Conservation (phyloP, 2,329 filamentous ascomycete species). For the Penicillium sp. region DNA sequence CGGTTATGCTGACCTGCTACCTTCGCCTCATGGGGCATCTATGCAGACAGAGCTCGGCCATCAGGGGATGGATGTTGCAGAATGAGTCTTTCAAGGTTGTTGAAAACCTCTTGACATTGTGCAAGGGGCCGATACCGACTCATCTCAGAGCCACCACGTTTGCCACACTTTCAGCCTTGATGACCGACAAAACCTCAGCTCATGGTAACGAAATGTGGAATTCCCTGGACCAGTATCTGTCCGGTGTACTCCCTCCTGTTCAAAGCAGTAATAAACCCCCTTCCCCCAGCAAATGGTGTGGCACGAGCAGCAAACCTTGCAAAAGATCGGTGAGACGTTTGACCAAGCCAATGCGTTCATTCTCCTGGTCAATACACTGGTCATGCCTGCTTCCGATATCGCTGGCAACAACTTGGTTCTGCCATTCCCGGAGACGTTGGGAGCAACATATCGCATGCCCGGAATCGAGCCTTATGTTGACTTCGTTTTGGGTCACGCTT, state of each 20-base stretch:
- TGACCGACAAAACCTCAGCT: constrained; percentile 65
- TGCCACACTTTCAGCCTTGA: constrained; percentile 66
- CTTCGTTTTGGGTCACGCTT: constrained; percentile 75
- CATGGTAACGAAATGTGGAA: constrained; percentile 73
- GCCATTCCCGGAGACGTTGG: constrained; percentile 81
- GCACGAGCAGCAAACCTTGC: constrained; percentile 60
- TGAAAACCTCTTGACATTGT: constrained; percentile 70
- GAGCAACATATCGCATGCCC: constrained; percentile 68
- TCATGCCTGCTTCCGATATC: constrained; percentile 52
- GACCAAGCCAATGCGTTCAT: constrained; percentile 84
- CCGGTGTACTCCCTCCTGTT: constrained; percentile 47
- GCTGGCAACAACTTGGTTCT: constrained; percentile 64
- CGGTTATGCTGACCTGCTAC: constrained; percentile 96
- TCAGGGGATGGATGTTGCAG: constrained; percentile 68
- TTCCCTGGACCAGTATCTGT: constrained; percentile 73
- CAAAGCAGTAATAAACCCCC: constrained; percentile 32
- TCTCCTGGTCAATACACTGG: constrained; percentile 65
- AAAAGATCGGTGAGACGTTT: constrained; percentile 69
- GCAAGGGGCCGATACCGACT: constrained; percentile 68
- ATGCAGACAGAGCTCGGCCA: constrained; percentile 64
- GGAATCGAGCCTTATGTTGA: constrained; percentile 93
- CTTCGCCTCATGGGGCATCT: constrained; percentile 81
- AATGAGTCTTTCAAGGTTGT: constrained; percentile 64
- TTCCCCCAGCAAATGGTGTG: constrained; percentile 19
- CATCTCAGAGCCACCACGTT: constrained; percentile 81